Conservation (phyloP, 257 asterid genomes). For the Petrea volubilis region DNA sequence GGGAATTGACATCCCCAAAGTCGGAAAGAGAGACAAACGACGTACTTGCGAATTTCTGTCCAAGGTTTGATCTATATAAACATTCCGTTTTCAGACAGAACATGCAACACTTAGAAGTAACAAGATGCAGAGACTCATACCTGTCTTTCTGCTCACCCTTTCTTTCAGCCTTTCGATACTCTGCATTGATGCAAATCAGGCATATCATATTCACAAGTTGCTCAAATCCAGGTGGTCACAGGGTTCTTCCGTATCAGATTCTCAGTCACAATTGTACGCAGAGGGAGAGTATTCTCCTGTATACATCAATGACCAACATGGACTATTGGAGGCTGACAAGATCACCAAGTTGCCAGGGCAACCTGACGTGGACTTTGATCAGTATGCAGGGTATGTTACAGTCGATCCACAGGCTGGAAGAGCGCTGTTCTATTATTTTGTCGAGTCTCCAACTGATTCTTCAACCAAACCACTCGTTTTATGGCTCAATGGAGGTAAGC, state of each 20-base stretch:
- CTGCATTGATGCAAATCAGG: constrained; percentile 31
- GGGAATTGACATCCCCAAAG: background rate
- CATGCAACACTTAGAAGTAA: background rate
- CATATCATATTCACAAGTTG: constrained; percentile 5
- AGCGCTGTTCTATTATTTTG: constrained; percentile 53
- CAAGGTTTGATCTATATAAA: background rate
- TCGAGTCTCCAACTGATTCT: constrained; percentile 43
- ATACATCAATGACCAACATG: constrained; percentile 33
- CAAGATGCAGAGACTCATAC: constrained; percentile 24
- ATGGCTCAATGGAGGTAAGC: constrained; percentile 63
- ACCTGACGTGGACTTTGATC: constrained; percentile 48
- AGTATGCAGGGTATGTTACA: constrained; percentile 55
- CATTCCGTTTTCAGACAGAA: background rate
- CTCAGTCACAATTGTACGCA: constrained; percentile 3
- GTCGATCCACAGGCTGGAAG: constrained; percentile 42
- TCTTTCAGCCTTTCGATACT: background rate
- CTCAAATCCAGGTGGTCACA: constrained; percentile 17
- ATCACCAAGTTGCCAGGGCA: constrained; percentile 50
- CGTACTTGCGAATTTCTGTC: background rate
- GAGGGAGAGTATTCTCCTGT: constrained; percentile 18
- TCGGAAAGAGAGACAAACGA: too few species aligned
- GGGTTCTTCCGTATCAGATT: constrained; percentile 10
- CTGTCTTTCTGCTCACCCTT: constrained; percentile 6
- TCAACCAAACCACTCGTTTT: constrained; percentile 40
- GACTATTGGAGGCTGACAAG: constrained; percentile 38